Conservation (phyloP, 2,329 filamentous ascomycete species). For the Ophiostoma novo-ulmi region DNA sequence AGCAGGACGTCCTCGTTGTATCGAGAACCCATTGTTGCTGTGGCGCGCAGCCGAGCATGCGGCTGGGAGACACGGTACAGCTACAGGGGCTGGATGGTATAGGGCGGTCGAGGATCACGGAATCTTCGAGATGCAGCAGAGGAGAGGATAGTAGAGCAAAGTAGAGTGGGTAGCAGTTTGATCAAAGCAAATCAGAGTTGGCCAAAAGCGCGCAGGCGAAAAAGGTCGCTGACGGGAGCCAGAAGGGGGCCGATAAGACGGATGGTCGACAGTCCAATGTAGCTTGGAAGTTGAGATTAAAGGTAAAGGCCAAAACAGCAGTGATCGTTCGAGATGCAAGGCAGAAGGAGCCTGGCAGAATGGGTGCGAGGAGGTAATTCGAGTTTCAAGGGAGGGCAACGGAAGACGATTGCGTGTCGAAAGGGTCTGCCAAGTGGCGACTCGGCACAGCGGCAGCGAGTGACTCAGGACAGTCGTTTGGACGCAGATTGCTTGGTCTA, state of each 20-base stretch:
- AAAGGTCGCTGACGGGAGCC: not conserved
- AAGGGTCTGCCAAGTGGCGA: not conserved
- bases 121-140: not conserved
- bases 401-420: constrained; percentile 11
- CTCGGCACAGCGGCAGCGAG: not conserved
- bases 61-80: constrained; percentile 3
- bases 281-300: not conserved
- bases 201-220: not conserved
- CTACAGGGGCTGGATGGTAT: not conserved
- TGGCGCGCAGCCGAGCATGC: constrained; percentile 15
- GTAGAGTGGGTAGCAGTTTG: not conserved
- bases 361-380: not conserved
- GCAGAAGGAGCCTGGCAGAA: not conserved
- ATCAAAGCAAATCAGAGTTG: not conserved
- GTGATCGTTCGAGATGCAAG: not conserved
- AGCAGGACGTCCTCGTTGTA: constrained; percentile 75
- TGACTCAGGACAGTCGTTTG: not conserved
- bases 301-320: not conserved
- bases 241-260: not conserved
- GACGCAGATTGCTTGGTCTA: not conserved
- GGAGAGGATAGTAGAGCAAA: not conserved
- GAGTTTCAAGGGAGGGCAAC: constrained; percentile 9
- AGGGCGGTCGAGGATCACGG: not conserved
- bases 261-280: not conserved
- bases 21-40: constrained; percentile 48